Evolutionary conservation across 2,329 filamentous ascomycete species (phyloP).

Genomic region (Curvularia spicifera): DNA sequence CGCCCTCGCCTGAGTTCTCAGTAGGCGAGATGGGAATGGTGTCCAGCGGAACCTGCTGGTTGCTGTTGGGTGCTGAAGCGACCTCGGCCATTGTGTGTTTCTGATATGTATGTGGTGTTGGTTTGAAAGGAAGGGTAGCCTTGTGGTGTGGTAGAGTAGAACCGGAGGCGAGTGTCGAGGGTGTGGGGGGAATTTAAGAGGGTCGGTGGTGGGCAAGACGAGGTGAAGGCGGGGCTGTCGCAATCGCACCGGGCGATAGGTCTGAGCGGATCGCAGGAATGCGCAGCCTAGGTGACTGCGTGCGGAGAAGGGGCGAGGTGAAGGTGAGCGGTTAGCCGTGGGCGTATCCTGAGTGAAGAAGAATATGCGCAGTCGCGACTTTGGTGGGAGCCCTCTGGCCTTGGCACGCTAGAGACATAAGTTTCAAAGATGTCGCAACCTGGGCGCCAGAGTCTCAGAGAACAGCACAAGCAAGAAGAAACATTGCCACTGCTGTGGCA

Average conservation of each 20-base stretch:
- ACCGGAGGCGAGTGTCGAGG: conserved; percentile 10
- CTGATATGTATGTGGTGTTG: conserved; percentile 10
- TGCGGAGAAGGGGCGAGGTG: conserved; percentile 20
- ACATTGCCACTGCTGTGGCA: not conserved
- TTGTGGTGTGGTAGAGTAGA: not conserved
- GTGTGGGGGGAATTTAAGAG: conserved; percentile 24
- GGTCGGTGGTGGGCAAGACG: conserved; percentile 25
- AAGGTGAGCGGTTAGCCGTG: conserved; percentile 23
- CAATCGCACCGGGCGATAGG: conserved; percentile 46
- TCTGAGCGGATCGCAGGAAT: conserved; percentile 32
- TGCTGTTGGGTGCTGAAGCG: conserved; percentile 47
- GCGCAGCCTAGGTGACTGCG: conserved; percentile 20
- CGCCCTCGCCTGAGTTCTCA: conserved; percentile 51
- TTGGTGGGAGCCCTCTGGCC: conserved; percentile 23
- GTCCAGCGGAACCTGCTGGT: conserved; percentile 60
- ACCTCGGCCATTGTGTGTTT: conserved; percentile 46
- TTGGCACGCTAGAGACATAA: conserved; percentile 21
- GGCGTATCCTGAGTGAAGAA: conserved; percentile 28
- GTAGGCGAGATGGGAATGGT: conserved; percentile 63
- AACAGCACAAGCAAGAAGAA: conserved; percentile 15
- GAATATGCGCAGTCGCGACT: conserved; percentile 31
- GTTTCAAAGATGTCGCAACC: conserved; percentile 23
- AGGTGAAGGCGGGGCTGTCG: conserved; percentile 30
- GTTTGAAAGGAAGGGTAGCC: conserved; percentile 6
- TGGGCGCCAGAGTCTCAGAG: conserved; percentile 15